Conservation (phyloP, 2,329 filamentous ascomycete genomes). For the Cladosporium sp. region DNA sequence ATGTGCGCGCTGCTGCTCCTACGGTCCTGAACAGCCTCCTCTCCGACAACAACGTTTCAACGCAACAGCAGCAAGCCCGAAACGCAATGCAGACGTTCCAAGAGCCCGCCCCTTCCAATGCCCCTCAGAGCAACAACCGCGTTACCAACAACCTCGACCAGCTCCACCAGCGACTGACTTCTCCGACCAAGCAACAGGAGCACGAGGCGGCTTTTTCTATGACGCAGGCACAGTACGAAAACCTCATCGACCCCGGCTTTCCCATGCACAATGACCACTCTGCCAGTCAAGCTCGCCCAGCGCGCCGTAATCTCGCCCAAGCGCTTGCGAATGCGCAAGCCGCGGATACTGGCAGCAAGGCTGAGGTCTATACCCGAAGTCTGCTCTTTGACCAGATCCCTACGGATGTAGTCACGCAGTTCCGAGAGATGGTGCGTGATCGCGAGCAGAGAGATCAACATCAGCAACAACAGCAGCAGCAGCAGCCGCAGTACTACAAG, state of each 20-base stretch:
- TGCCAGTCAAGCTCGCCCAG: conserved; percentile 31
- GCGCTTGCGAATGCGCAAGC: conserved; percentile 61
- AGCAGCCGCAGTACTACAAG: conserved; percentile 6
- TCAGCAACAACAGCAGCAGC: conserved; percentile 13
- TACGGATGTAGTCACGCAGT: conserved; percentile 82
- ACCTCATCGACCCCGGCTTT: conserved; percentile 58
- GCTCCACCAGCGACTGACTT: conserved; percentile 41
- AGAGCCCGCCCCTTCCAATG: conserved; percentile 21
- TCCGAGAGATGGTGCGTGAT: conserved; percentile 83
- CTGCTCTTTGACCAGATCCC: conserved; percentile 93
- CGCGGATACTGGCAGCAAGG: conserved; percentile 50
- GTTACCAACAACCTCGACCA: conserved; percentile 29
- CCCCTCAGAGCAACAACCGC: conserved; percentile 8
- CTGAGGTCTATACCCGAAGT: conserved; percentile 87
- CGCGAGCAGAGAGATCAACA: conserved; percentile 26
- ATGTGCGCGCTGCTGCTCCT: conserved; percentile 71
- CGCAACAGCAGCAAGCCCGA: conserved; percentile 4
- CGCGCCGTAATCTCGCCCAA: conserved; percentile 70
- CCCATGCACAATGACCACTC: conserved; percentile 48
- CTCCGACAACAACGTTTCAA: conserved; percentile 59
- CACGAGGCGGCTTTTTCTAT: conserved; percentile 84
- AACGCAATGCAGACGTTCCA: conserved; percentile 9
- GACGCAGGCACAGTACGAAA: conserved; percentile 81
- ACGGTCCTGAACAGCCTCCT: conserved; percentile 73
- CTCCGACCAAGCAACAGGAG: conserved; percentile 73